Conservation (phyloP, 106 monocot genomes). For the Phalaenopsis aphrodite region DNA sequence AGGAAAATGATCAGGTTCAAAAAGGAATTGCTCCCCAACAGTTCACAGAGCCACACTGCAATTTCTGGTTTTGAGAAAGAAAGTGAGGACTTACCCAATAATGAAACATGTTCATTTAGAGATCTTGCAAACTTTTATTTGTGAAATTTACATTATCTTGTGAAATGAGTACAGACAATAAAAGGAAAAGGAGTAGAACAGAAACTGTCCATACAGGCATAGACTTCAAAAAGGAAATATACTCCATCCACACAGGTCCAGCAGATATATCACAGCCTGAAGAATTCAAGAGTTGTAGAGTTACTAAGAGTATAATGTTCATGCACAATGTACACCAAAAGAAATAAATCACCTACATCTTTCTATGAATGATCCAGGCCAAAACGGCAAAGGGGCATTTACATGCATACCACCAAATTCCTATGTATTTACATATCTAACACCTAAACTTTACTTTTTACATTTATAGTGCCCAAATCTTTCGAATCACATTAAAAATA, state of each 20-base stretch:
- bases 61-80: background rate
- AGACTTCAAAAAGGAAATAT: slow-evolving; percentile 87
- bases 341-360: background rate
- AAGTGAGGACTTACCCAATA: background rate
- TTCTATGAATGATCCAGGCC: background rate
- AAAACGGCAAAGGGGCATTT: background rate
- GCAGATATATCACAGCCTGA: slow-evolving; percentile 83
- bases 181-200: background rate
- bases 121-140: background rate
- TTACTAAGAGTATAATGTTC: background rate
- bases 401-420: too few relatives aligned
- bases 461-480: too few relatives aligned
- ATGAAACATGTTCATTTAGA: background rate
- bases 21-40: background rate
- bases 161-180: background rate
- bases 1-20: background rate
- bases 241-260: slow-evolving; percentile 97
- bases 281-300: slow-evolving; percentile 5
- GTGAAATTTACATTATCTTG: background rate
- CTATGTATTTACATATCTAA: too few relatives aligned
- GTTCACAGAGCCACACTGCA: background rate
- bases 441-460: too few relatives aligned
- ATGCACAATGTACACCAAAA: background rate
- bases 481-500: too few relatives aligned
- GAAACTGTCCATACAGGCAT: slow-evolving; percentile 46